These are phyloP conservation scores for Corchorus capsularis DNA, from an alignment of 345 rosid species.

Conservation along the genomic window DNA sequence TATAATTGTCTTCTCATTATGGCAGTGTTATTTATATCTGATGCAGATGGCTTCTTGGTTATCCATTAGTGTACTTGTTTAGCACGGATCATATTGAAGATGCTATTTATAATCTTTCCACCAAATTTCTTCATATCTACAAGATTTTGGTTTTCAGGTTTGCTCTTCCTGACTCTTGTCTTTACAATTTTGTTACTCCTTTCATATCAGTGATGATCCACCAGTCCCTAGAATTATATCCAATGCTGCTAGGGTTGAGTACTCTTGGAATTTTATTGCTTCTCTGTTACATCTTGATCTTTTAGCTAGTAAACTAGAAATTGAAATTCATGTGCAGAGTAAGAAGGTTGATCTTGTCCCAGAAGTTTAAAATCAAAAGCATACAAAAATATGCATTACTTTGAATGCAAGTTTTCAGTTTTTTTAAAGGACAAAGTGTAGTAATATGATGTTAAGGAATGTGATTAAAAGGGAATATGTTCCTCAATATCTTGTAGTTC, in stretches of 20 bases:
- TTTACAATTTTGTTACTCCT: not conserved
- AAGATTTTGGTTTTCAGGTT: conserved; percentile 66
- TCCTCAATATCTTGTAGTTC: not conserved
- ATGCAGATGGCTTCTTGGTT: conserved; percentile 90
- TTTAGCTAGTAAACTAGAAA: not conserved
- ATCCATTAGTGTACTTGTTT: conserved; percentile 89
- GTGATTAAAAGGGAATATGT: not conserved
- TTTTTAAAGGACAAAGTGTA: not conserved
- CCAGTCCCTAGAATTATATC: conserved; percentile 4
- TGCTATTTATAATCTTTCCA: conserved; percentile 82
- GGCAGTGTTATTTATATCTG: not conserved
- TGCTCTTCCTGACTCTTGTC: conserved; percentile 19
- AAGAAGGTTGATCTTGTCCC: not conserved
- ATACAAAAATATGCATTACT: not conserved
- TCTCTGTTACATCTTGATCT: not conserved
- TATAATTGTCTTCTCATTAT: not conserved
- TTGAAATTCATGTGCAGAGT: not conserved
- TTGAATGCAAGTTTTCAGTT: not conserved
- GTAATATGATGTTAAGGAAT: conserved; percentile 2
- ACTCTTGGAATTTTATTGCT: not conserved
- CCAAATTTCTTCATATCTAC: conserved; percentile 78
- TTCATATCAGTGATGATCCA: conserved; percentile 2
- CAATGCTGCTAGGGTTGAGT: not conserved
- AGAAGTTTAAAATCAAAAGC: not conserved
- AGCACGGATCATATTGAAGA: conserved; percentile 74